Evolutionary conservation across 495 filamentous ascomycete genomes (phyloP).

Genomic region (Penicillium desertorum): DNA sequence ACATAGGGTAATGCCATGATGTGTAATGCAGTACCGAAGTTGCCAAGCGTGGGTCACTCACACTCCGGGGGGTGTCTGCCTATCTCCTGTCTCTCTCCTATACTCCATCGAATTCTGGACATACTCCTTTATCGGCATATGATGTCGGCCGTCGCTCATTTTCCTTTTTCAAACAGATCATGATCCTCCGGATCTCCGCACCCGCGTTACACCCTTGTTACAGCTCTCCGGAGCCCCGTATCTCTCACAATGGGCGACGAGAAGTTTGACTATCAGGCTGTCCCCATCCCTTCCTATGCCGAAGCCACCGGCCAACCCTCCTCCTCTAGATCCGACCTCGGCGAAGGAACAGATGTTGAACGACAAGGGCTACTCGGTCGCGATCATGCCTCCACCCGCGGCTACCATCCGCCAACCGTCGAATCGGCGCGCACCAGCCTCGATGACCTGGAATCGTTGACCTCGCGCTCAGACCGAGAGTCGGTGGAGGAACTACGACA

Average conservation of each 20-base stretch:
- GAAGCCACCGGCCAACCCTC: constrained; percentile 71
- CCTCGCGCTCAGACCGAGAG: constrained; percentile 40
- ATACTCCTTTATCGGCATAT: constrained; percentile 15
- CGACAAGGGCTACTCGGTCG: constrained; percentile 57
- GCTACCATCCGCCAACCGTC: constrained; percentile 74
- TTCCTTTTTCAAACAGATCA: constrained; percentile 38
- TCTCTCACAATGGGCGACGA: constrained; percentile 55
- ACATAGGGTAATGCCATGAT: constrained; percentile 4
- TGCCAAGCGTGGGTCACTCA: constrained; percentile 10
- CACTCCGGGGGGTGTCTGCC: constrained; percentile 14
- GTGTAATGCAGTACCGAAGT: constrained; percentile 4
- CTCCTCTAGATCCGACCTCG: constrained; percentile 64
- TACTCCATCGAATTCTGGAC: constrained; percentile 8
- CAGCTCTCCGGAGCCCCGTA: constrained; percentile 36
- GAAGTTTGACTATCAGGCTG: constrained; percentile 61
- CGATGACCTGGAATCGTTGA: constrained; percentile 52
- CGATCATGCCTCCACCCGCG: constrained; percentile 40
- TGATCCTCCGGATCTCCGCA: constrained; percentile 41
- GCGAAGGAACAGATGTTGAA: constrained; percentile 58
- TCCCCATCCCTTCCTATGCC: constrained; percentile 93
- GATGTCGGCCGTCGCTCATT: constrained; percentile 40
- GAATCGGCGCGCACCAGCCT: constrained; percentile 66
- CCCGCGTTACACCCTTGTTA: constrained; percentile 32
- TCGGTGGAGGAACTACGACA: constrained; percentile 64
- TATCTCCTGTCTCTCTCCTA: constrained; percentile 7